Conservation (phyloP, 163 green algal genomes). For the Chloromonas sp. region DNA sequence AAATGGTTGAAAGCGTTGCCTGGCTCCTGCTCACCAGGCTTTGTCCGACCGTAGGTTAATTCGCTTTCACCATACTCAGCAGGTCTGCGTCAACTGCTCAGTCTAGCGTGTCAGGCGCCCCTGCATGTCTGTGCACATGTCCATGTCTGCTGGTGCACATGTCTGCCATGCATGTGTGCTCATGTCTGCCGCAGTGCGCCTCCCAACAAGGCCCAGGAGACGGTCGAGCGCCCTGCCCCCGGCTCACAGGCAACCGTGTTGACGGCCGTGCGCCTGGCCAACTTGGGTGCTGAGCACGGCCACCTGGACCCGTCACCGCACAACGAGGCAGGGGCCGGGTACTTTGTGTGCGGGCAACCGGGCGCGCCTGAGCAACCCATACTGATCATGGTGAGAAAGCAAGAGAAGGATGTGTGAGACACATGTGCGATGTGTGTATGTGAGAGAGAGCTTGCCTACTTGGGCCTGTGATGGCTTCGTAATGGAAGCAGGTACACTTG, state of each 20-base stretch:
- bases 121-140: not conserved
- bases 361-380: constrained; percentile 24
- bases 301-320: constrained; percentile 49
- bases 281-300: constrained; percentile 46
- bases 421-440: not conserved
- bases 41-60: too few relatives aligned
- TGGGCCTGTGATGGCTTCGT: not conserved
- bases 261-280: constrained; percentile 27
- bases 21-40: too few relatives aligned
- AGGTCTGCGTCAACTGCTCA: too few relatives aligned
- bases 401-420: not conserved
- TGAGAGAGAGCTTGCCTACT: not conserved
- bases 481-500: not conserved
- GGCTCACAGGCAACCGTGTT: not conserved
- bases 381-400: constrained; percentile 29
- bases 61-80: too few relatives aligned
- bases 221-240: constrained; percentile 22
- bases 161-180: too few relatives aligned
- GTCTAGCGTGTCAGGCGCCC: too few relatives aligned
- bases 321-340: constrained; percentile 51
- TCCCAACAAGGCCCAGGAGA: constrained; percentile 41
- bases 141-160: not conserved
- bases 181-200: not conserved
- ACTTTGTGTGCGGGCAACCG: constrained; percentile 29
- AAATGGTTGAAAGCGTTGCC: too few relatives aligned